Base-by-base conservation (phyloP, 768 basidiomycete genomes). In the Fomitopsis serialis region DNA sequence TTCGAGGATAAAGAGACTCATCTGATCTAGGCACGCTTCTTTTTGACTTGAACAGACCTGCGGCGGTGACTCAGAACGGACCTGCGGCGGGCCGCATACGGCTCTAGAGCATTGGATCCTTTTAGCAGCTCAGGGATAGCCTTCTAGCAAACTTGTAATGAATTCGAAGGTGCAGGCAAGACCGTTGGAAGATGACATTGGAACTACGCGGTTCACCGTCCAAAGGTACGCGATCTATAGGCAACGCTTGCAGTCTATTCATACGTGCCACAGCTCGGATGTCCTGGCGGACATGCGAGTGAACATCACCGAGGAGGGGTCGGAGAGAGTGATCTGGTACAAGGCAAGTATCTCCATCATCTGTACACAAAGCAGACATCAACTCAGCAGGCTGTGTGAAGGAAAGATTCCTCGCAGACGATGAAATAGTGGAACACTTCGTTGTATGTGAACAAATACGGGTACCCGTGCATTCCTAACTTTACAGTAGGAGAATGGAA, bases 381-480 rank as follows among this genome's bases (percentile, higher is more conserved):
- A 11, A 36, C 51, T 52, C 36, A 58, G 36, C 36, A 46, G 24
- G 42, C 23, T 42, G 40, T 34, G 54, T 58, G 58, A 72, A 90
- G 88, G 87, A 91, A 74, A 75, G 89, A 54, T 83, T 79, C 64
- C 75, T 91, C 42, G 74, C 76, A 37, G 87, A 90, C 51, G 74
- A 82, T 4, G 89, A 91, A 65, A 89, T 91, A 37, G 66, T 91
- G 2, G 89, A 89, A 57, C 78, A 87, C 59, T 61, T 90, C 17
- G 78, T 89, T 32, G 87, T 89, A 64, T 55, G 84, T 75, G 19
- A n/a, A 21, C 29, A 40, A 11, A 6, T 11, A 11, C 29, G 29
- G 29, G 5, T 5, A 11, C 19, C 13, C 23, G 5, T 12, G 2
- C 6, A 13, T 27, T 5, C 29, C 35, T 15, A 45, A 2, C 19